Conservation (phyloP, 768 basidiomycete genomes). For the Boletus tomentosulus region DNA sequence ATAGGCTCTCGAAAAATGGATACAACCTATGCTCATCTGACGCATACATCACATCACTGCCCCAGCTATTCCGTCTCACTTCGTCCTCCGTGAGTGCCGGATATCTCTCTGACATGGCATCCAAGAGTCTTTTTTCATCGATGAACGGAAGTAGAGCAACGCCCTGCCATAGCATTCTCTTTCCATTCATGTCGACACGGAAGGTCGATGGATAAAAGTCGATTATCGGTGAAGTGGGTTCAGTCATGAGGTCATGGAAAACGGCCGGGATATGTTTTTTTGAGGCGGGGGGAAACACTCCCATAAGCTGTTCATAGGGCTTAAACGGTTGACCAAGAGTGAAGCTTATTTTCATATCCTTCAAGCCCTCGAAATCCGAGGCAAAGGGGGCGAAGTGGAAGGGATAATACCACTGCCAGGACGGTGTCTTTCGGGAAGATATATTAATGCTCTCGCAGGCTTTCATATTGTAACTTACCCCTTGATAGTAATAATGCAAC, state of each 20-base stretch:
- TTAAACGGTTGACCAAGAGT: conserved; percentile 84
- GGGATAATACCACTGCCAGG: conserved; percentile 99
- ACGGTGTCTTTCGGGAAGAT: conserved; percentile 58
- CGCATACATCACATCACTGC: conserved; percentile 78
- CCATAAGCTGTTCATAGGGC: conserved; percentile 97
- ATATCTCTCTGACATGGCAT: conserved; percentile 72
- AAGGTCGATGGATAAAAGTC: conserved; percentile 94
- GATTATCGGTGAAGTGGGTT: conserved; percentile 84
- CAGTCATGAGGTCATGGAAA: conserved; percentile 86
- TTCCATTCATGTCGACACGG: conserved; percentile 99
- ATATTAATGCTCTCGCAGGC: conserved; percentile 13
- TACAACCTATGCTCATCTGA: conserved; percentile 83
- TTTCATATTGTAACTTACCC: conserved; percentile 48
- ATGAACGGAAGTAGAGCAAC: conserved; percentile 97
- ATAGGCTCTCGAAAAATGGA: conserved; percentile 82
- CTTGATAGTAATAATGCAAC: conserved; percentile 96
- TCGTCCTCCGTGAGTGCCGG: conserved; percentile 74
- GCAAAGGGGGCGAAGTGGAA: conserved; percentile 99
- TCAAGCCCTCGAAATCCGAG: conserved; percentile 81
- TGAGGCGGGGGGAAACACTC: conserved; percentile 90
- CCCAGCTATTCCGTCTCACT: conserved; percentile 77
- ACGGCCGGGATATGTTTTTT: conserved; percentile 81
- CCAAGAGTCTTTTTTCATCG: conserved; percentile 75
- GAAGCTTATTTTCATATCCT: conserved; percentile 76
- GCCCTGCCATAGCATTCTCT: conserved; percentile 99